These are phyloP conservation scores for Acacia confusa DNA, from an alignment of 306 rosid species.

Conservation along the genomic window DNA sequence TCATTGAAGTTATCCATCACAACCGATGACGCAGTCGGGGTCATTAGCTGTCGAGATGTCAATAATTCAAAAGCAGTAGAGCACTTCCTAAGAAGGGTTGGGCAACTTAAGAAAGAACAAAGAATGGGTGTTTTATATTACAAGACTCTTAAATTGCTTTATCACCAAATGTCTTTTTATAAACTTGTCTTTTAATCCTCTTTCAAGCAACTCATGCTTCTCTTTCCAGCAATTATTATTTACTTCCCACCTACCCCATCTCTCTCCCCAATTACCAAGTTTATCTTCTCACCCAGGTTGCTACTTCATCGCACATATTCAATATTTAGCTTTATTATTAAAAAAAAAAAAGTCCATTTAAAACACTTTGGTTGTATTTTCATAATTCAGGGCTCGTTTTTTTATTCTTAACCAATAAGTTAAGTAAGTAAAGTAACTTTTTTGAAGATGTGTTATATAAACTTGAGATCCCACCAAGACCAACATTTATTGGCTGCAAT, in stretches of 20 bases:
- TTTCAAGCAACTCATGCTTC: not conserved
- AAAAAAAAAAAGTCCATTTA: not conserved
- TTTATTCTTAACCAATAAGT: too few species aligned
- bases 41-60: not conserved
- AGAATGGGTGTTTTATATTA: not conserved
- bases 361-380: too few species aligned
- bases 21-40: not conserved
- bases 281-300: not conserved
- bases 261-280: not conserved
- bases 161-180: not conserved
- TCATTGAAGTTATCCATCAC: not conserved
- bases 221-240: slow-evolving; percentile 8
- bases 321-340: too few species aligned
- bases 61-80: not conserved
- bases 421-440: too few species aligned
- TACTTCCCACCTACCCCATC: not conserved
- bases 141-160: not conserved
- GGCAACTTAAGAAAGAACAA: not conserved
- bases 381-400: too few species aligned
- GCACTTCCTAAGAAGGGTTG: not conserved
- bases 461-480: too few species aligned
- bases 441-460: too few species aligned
- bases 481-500: too few species aligned
- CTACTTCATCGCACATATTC: not conserved
- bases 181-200: slow-evolving; percentile 9